A percentile compares a stretch with the other conserved stretches of the same genome.
phyloP scores from a whole-genome alignment of 2,329 filamentous ascomycete genomes.

The Ophiocordyceps camponoti-rufipedis region DNA sequence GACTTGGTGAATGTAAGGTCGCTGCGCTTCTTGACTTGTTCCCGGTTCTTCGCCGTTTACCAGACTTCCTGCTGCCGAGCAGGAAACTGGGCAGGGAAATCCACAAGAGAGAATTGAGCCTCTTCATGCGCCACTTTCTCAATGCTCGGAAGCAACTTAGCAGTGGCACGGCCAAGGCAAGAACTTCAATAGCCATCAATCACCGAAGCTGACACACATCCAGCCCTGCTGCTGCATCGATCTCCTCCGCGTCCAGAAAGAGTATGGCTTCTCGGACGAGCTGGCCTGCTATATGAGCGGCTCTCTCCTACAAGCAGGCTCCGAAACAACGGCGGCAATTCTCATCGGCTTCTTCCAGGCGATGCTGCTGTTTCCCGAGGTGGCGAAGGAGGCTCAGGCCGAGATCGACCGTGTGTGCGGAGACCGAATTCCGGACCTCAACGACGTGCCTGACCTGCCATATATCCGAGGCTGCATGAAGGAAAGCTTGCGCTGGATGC shows the following conservation, averaged over 20 bases:
- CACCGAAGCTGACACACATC: not conserved
- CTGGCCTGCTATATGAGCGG: not conserved
- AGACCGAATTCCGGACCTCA: conserved; percentile 19
- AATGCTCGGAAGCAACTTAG: not conserved
- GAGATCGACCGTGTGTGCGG: not conserved
- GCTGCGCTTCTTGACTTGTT: not conserved
- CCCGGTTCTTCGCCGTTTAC: not conserved
- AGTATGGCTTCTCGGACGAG: not conserved
- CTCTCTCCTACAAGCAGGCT: not conserved
- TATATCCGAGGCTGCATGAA: conserved; percentile 28
- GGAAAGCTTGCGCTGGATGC: conserved; percentile 27
- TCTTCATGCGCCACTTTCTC: not conserved
- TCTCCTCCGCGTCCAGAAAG: not conserved
- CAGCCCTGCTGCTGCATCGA: not conserved
- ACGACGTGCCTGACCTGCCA: conserved; percentile 21
- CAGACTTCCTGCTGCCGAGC: not conserved
- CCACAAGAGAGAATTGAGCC: not conserved
- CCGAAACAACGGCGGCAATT: not conserved
- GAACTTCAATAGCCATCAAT: not conserved
- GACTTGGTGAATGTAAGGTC: not conserved
- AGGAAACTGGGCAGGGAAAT: not conserved
- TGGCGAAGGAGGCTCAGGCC: not conserved
- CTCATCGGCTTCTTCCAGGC: not conserved
- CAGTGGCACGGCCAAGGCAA: not conserved
- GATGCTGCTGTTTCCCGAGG: not conserved